Base-by-base conservation (phyloP, 495 filamentous ascomycete species). In the Penicillium nucicola region DNA sequence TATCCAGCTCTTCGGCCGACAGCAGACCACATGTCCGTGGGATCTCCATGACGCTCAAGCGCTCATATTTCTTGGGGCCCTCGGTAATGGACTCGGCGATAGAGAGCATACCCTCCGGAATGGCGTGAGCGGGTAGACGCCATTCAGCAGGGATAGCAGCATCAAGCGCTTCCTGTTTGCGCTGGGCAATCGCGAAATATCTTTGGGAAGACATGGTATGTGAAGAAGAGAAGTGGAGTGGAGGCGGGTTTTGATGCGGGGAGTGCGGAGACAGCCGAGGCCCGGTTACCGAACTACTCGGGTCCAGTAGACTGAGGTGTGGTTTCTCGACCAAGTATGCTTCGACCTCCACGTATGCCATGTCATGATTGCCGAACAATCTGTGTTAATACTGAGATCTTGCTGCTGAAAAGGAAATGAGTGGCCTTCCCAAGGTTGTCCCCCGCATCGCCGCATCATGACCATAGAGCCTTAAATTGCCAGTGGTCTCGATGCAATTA, bases 11-110 rank as follows among this genome's bases (percentile, higher is more conserved):
- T 10, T 71, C 58, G 0, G 56, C 9, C 1, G 65, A 75, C 25
- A 88, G 67, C 2, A 87, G 54, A 0, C 77, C 78, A 45, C 76
- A 79, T 1, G 60, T 63, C 5, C 69, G 63, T 8, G 79, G 78
- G 38, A 77, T 70, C 11, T 69, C 62, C 53, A 77, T 68, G 23
- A 78, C 71, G 48, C 68, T 67, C 32, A 71, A 56, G 35, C 56
- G 52, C 33, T 59, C 51, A 42, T 72, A 71, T n/a, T 39, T 44
- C 10, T 67, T 55, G 17, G 65, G 61, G 20, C 62, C 59, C 5
- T 70, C 58, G 41, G 63, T 65, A 39, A 74, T 65, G 11, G 72
- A 74, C n/a, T 76, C 69, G 20, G 66, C 61, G 2, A 65, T 60
- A 6, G 70, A 68, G 34, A 70, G 67, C 68, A 75, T 73, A 17